Percentiles rank a stretch among this genome's conserved stretches.
Conservation (phyloP, 2,329 filamentous ascomycete genomes). For the Neocucurbitaria cava region DNA sequence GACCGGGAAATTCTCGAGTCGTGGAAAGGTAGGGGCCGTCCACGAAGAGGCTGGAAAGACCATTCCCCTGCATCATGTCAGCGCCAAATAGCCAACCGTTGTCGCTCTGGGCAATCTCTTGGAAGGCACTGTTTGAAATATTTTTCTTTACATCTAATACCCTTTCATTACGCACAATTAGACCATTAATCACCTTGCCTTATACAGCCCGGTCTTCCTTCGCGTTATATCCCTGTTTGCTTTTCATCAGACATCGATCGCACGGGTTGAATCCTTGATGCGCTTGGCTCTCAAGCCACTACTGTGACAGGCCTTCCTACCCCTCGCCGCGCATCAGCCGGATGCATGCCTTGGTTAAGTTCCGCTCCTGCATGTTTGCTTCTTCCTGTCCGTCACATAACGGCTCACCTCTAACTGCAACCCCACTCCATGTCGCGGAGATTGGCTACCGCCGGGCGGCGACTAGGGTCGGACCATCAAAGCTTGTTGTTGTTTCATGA, state of each 20-base stretch:
- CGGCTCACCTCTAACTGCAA: slow-evolving; percentile 3
- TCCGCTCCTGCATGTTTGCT: slow-evolving; percentile 16
- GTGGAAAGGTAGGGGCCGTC: slow-evolving; percentile 3
- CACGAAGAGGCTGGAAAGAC: slow-evolving; percentile 28
- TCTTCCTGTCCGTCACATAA: slow-evolving; percentile 14
- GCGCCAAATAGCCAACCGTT: slow-evolving; percentile 17
- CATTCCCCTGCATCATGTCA: slow-evolving; percentile 26
- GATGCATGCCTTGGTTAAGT: slow-evolving; percentile 10
- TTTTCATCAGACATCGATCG: slow-evolving; percentile 8
- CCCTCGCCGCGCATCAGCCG: slow-evolving; percentile 13
- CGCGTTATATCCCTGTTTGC: slow-evolving; percentile 3
- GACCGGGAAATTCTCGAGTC: slow-evolving; percentile 45
- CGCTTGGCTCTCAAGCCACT: slow-evolving; percentile 13
- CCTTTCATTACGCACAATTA: slow-evolving; percentile 5
- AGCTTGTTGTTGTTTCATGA: background rate
- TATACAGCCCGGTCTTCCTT: slow-evolving; percentile 2
- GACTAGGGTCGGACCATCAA: background rate
- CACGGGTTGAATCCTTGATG: slow-evolving; percentile 10
- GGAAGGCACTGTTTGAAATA: background rate
- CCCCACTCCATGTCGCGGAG: slow-evolving; percentile 1
- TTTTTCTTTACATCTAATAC: slow-evolving; percentile 7
- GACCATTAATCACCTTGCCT: background rate
- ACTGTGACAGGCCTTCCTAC: slow-evolving; percentile 3
- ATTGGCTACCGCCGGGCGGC: slow-evolving; percentile 4
- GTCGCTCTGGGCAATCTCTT: background rate